phyloP scores from a whole-genome alignment of 2,329 filamentous ascomycete genomes.

The Neodidymelliopsis sp. region DNA sequence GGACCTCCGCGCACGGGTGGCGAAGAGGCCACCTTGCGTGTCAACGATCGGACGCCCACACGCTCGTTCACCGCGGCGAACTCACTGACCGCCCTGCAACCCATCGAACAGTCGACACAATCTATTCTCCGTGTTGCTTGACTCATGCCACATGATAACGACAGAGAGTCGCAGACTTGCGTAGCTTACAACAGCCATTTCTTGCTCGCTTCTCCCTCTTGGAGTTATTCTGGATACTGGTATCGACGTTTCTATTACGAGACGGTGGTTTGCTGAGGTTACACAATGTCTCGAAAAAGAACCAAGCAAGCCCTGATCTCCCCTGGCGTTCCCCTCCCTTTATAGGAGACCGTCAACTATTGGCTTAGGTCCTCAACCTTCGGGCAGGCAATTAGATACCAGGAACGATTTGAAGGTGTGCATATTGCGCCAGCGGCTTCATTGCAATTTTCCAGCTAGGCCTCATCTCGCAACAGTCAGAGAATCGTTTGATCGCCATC shows the following conservation, averaged over 20 bases:
- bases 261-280: slow-evolving; percentile 12
- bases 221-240: not conserved
- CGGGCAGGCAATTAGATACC: not conserved
- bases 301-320: slow-evolving; percentile 16
- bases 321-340: slow-evolving; percentile 15
- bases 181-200: not conserved
- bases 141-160: slow-evolving; percentile 8
- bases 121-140: slow-evolving; percentile 4
- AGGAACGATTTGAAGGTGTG: not conserved
- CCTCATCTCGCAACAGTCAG: not conserved
- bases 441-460: not conserved
- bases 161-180: no score
- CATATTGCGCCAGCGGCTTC: not conserved
- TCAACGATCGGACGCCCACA: slow-evolving; percentile 17
- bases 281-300: slow-evolving; percentile 20
- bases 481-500: not conserved
- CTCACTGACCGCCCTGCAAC: slow-evolving; percentile 20
- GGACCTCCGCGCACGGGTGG: slow-evolving; percentile 24
- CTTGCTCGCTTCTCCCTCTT: not conserved
- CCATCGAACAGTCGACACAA: slow-evolving; percentile 10
- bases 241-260: slow-evolving; percentile 4
- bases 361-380: no score
- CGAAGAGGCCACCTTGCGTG: slow-evolving; percentile 30
- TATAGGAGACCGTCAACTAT: not conserved
- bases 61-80: slow-evolving; percentile 24